A percentile compares a stretch with the other conserved stretches of the same genome.
Conservation (phyloP, 495 filamentous ascomycete genomes). For the Xylaria palmicola region DNA sequence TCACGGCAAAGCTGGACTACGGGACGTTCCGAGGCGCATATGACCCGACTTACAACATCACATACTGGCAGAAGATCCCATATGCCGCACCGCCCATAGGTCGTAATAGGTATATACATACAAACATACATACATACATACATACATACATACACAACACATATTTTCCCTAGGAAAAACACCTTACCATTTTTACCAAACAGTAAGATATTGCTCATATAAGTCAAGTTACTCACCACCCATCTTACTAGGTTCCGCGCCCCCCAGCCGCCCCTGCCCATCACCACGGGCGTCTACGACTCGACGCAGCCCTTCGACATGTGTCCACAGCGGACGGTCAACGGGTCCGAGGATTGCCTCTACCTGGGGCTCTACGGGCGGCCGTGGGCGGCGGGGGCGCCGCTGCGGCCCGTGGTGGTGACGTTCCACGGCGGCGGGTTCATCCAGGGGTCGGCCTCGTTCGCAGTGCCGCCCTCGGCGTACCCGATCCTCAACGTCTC, state of each 20-base stretch:
- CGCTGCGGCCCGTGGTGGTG: conserved; percentile 55
- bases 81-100: conserved; percentile 58
- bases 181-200: no score
- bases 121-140: no score
- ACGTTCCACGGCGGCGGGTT: conserved; percentile 64
- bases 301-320: conserved; percentile 57
- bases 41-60: conserved; percentile 48
- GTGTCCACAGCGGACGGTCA: conserved; percentile 57
- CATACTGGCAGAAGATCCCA: conserved; percentile 57
- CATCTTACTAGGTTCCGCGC: conserved; percentile 45
- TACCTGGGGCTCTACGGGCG: conserved; percentile 60
- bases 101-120: conserved; percentile 36
- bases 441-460: conserved; percentile 56
- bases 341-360: conserved; percentile 62
- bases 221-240: neutral
- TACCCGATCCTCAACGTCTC: conserved; percentile 57
- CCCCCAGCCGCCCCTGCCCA: conserved; percentile 49
- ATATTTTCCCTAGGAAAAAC: no score
- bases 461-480: conserved; percentile 52
- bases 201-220: neutral
- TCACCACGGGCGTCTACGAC: conserved; percentile 52
- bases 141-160: no score
- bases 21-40: conserved; percentile 60
- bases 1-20: conserved; percentile 49
- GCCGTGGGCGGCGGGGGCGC: conserved; percentile 38